Evolutionary conservation across 495 filamentous ascomycete species (phyloP), one percentile per base, ranked within the genome.

Genomic region (Podospora pseudocomata): DNA sequence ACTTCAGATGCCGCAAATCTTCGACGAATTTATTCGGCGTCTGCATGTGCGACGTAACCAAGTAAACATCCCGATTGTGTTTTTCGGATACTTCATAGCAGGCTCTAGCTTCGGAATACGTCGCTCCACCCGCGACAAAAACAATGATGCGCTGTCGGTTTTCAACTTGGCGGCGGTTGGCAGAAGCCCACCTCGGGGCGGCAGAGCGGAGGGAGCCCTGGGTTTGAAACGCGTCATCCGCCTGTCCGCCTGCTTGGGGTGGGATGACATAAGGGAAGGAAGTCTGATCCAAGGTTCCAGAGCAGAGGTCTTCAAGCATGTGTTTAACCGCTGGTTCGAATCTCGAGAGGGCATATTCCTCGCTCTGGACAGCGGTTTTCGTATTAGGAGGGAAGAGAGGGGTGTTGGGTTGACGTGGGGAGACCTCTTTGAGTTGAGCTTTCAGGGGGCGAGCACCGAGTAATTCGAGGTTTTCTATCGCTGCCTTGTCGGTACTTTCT

Each of bases 81-180:
- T 85, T 72, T 67, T 90, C 84, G 9, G 91, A 90, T 58, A 94
- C 76, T 70, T 99, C 94, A 72, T 98, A 97, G 80, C 95, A 98
- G 20, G 90, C 84, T 63, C 96, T 88, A 6, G 91, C 82, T 80
- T 99, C 95, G 1, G 91, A 90, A 76, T 94, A 95, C 3, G 94
- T 99, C 6, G 96, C 96, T 55, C 95, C 95, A 49, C 96, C 95
- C 20, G 95, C 94, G 88, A 98, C 90, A 77, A 97, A 97, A 60
- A 98, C 90, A 67, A 99, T 91, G 59, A 98, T 87, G 56, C 95
- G 89, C 78, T 99, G 95, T 59, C 89, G 87, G 64, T 91, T 92
- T 72, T 97, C 94, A 20, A 90, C 86, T 11, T 87, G 86, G 18
- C 89, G 85, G 28, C 88, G 83, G 64, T 92, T 87, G 15, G 91